Evolutionary conservation across 805 yeast genomes (phyloP), one percentile per base, ranked within the genome.

Genomic region (Candida adriatica): DNA sequence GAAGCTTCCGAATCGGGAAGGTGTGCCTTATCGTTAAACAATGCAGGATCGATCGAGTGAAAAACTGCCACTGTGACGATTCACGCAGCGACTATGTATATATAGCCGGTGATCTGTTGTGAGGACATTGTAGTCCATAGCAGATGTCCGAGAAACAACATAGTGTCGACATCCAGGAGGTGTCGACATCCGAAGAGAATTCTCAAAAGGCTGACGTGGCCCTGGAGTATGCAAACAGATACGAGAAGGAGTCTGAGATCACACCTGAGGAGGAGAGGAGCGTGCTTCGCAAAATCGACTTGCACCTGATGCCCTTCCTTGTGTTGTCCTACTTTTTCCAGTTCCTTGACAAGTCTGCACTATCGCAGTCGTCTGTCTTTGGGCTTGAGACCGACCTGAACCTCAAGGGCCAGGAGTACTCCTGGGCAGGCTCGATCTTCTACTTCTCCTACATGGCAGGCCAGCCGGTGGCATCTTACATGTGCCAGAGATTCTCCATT

Each of bases 281-380:
- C 6, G 26, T 42, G 4, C 22, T 41, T 10, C 27, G 42, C 22
- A 45, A 45, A 29, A 17, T 45, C n/a, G 49, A 45, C 16, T 15
- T 33, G 6, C 30, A 24, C 11, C 23, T 45, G 3, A 15, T 45
- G 22, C 49, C 49, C 14, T 13, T 73, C 16, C 43, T 75, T 31
- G 68, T 76, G 39, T 49, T 59, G 16, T 60, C 70, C 19, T 75
- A 75, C 45, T 64, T 73, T 35, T 55, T 73, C 18, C 76, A 73
- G 55, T 70, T 68, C 42, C 50, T 74, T 34, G 82, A 75, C 43
- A 74, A 74, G 41, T 61, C 71, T 3, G 51, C 73, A 26, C 51
- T 70, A 25, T 73, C 73, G 38, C 75, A 74, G 45, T 72, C 81
- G 5, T 77, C 77, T 2, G 74, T 75, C 1, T 73, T 75, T 80